Base-by-base conservation (phyloP, 179 eudicot species). In the Nepenthes alata region DNA sequence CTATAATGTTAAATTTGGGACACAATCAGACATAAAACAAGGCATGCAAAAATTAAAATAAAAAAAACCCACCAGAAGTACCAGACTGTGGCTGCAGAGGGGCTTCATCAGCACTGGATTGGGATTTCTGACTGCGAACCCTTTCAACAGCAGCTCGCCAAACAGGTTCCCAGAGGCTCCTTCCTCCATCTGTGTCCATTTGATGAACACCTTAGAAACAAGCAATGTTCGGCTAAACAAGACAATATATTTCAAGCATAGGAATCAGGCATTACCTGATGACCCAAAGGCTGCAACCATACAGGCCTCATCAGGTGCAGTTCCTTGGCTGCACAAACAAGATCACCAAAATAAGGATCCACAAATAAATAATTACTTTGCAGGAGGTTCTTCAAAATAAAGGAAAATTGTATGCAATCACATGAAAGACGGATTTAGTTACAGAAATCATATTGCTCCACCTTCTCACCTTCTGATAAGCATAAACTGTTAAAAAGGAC, bases 211-310 rank as follows among this genome's bases (percentile, higher is more conserved):
- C 57, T 64, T 15, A 73, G 57, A 44, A 34, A 52, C 37, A 55
- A 61, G 55, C 35, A 63, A 35, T 25, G 54, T 2, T 35, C 50
- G 15, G n/a, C 39, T 25, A 54, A 59, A 63, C 16, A 55, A 9
- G 37, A 67, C 34, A 8, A 50, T 38, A 34, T 6, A 64, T 6
- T 62, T 64, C 8, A 62, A 34, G 39, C 44, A 49, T 13, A 2
- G 15, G 14, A 36, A 61, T 10, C 34, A 61, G 64, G n/a, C 62
- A 53, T 47, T 74, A 87, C 96, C 95, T 67, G 88, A 82, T 64
- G 75, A 64, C 66, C 97, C 96, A 72, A 94, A 94, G 47, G 99
- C 97, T 36, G 99, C 86, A 66, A 78, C 72, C 99, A 94, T 94
- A 60, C 89, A 88, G 37, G 91, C 76, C 73, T 94, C 99, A 55